Conservation (phyloP, 2,329 filamentous ascomycete genomes). For the Pseudogymnoascus sp. region DNA sequence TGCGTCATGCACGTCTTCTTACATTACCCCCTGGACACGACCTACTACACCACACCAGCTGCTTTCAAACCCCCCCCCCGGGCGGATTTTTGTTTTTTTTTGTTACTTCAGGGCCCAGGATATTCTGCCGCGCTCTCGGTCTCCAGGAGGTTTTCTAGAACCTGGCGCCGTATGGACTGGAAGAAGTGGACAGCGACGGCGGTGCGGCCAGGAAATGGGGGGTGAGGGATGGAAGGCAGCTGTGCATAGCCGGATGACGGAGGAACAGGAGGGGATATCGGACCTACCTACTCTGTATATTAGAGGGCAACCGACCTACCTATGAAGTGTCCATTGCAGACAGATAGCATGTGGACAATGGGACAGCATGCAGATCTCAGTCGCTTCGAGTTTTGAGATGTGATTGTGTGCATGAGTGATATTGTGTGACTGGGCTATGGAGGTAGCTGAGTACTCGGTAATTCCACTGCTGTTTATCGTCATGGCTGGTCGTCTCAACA, state of each 20-base stretch:
- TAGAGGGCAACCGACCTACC: neutral
- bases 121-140: neutral
- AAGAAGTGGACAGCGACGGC: neutral
- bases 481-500: neutral
- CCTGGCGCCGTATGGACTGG: neutral
- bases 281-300: neutral
- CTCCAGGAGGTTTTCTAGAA: neutral
- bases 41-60: neutral
- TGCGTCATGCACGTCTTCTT: neutral
- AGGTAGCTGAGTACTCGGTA: neutral
- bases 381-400: neutral
- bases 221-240: neutral
- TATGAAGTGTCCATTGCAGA: neutral
- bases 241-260: neutral
- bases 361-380: neutral
- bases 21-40: neutral
- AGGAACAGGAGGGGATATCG: neutral
- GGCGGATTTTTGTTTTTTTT: neutral
- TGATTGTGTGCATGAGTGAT: neutral
- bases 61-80: neutral
- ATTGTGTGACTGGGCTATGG: neutral
- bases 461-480: neutral
- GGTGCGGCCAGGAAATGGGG: neutral
- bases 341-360: neutral
- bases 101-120: neutral